Conservation (phyloP, 73 alveolate species). For the Paramecium octaurelia region DNA sequence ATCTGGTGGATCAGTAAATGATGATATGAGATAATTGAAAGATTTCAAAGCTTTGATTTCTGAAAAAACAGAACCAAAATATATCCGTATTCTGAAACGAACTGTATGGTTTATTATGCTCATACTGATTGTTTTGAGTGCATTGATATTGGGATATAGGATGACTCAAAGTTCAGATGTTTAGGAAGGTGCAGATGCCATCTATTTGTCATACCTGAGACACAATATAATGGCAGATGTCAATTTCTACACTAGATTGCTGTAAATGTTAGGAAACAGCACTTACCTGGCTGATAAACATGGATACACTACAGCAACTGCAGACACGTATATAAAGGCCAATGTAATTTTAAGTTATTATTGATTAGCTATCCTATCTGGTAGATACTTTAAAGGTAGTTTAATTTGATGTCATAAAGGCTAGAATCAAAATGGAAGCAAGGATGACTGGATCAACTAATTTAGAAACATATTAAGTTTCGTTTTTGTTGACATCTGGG, state of each 20-base stretch:
- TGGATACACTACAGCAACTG: neutral
- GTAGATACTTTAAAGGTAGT: neutral
- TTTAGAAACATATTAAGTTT: neutral
- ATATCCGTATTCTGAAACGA: slow-evolving; percentile 52
- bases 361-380: neutral
- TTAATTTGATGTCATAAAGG: slow-evolving; percentile 35
- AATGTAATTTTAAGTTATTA: neutral
- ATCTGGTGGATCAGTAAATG: slow-evolving; percentile 61
- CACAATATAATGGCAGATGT: slow-evolving; percentile 62
- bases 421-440: slow-evolving; percentile 30
- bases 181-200: slow-evolving; percentile 54
- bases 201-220: slow-evolving; percentile 28
- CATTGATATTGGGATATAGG: slow-evolving; percentile 49
- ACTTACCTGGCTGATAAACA: neutral
- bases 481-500: neutral
- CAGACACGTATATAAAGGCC: neutral
- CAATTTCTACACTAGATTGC: slow-evolving; percentile 57
- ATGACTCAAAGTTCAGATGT: slow-evolving; percentile 46
- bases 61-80: slow-evolving; percentile 61
- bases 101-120: slow-evolving; percentile 59
- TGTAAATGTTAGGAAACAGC: slow-evolving; percentile 46
- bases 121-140: slow-evolving; percentile 26
- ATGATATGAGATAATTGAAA: slow-evolving; percentile 62
- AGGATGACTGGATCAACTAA: neutral
- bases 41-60: slow-evolving; percentile 63